Base-by-base conservation (phyloP, 306 rosid genomes). In the Cucumis cinereus region DNA sequence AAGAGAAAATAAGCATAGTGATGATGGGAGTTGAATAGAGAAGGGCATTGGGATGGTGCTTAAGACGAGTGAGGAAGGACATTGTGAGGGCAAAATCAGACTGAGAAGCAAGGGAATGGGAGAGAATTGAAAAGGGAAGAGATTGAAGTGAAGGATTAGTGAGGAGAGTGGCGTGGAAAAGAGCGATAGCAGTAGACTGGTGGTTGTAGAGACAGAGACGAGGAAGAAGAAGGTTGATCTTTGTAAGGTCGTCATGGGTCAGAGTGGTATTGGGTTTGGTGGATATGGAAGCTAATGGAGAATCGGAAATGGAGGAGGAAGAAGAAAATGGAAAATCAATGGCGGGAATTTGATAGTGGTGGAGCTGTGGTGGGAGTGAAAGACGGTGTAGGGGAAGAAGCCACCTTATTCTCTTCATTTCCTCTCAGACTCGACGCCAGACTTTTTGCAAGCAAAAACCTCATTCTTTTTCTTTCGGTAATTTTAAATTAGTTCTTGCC, bases 21-120 rank as follows among this genome's bases (percentile, higher is more conserved):
- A 72, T 9, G 77, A 86, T 74, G 54, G 89, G 85, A 17, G 54
- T 56, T 19, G 86, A 78, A 45, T 87, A 67, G 36, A 70, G 76
- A 52, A 79, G 85, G 3, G 89, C 79, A 2, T 17, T 50, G 0
- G 81, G 89, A 33, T 81, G 77, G 87, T 80, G 86, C 20, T 79
- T 62, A 81, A 90, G 92, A 15, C 81, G 90, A 50, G 86, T 82
- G 86, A 90, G 89, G 60, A 90, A 85, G 81, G 90, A 84, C 87
- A 88, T 84, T 77, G 96, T 55, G 1, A 75, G 86, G 50, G 84
- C 59, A 78, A 81, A 77, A 77, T 87, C 86, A 16, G 86, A 80
- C 12, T 86, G 85, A 75, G 87, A 79, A 80, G 90, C 70, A 69
- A 90, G 91, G 41, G 87, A 81, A 45, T 83, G 71, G 53, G 80